Percentiles rank a stretch among this genome's conserved stretches.
Evolutionary conservation across 805 yeast genomes (phyloP).

Genomic region (Metschnikowia chrysomelidarum): DNA sequence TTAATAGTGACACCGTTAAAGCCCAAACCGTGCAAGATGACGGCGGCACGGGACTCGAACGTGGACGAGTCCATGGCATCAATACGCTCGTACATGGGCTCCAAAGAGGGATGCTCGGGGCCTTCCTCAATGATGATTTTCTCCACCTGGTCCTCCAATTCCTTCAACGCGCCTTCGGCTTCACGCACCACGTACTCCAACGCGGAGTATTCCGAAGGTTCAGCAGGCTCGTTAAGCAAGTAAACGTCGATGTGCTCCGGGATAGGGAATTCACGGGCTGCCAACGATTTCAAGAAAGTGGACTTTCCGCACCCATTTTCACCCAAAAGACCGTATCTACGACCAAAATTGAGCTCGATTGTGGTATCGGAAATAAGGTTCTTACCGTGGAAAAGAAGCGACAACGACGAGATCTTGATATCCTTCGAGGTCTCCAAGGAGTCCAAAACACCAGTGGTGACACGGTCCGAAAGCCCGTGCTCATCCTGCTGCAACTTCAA

Average conservation of each 20-base stretch:
- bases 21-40: constrained; percentile 95
- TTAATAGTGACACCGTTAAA: constrained; percentile 82
- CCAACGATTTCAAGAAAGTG: constrained; percentile 87
- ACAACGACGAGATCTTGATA: constrained; percentile 84
- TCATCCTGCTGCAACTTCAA: constrained; percentile 91
- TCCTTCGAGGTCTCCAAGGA: constrained; percentile 90
- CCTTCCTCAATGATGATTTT: constrained; percentile 86
- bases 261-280: constrained; percentile 94
- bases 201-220: constrained; percentile 87
- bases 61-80: constrained; percentile 95
- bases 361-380: constrained; percentile 90
- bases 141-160: constrained; percentile 89
- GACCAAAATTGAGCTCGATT: constrained; percentile 92
- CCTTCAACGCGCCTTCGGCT: constrained; percentile 89
- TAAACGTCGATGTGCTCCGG: constrained; percentile 92
- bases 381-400: constrained; percentile 95
- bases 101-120: constrained; percentile 85
- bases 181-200: constrained; percentile 95
- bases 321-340: constrained; percentile 96
- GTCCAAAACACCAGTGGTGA: constrained; percentile 93
- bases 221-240: constrained; percentile 96
- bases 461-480: constrained; percentile 94
- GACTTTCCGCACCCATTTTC: constrained; percentile 99
- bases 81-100: constrained; percentile 89
- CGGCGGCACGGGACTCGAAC: constrained; percentile 94